A percentile compares a stretch with the other conserved stretches of the same genome.
Conservation (phyloP, 345 rosid species). For the Syzygium oleosum region DNA sequence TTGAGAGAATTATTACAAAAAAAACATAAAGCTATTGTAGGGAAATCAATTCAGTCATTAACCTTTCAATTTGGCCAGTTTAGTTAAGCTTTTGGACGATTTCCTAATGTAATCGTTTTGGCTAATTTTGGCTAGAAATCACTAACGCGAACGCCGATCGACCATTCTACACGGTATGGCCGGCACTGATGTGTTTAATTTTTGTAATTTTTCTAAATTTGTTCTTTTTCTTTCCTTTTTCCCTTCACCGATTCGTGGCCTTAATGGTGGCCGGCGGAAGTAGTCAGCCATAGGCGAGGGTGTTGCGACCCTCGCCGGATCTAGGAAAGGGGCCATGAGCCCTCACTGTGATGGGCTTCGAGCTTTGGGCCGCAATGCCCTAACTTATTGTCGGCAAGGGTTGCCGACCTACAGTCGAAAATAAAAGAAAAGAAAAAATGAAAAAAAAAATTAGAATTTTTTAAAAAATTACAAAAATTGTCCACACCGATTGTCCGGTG, state of each 20-base stretch:
- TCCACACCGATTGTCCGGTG: too few species aligned
- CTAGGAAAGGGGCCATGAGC: not conserved
- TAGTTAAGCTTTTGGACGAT: accelerated
- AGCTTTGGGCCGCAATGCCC: not conserved
- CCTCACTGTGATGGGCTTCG: not conserved
- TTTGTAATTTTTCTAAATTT: not conserved
- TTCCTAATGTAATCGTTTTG: not conserved
- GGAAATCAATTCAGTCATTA: accelerated
- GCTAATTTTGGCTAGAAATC: not conserved
- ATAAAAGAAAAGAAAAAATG: not conserved
- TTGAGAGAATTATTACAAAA: not conserved
- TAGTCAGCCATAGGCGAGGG: not conserved
- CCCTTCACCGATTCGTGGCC: accelerated
- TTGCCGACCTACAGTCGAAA: not conserved
- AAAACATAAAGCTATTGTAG: not conserved
- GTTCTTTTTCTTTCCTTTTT: not conserved
- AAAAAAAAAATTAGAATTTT: not conserved
- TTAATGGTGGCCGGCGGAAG: not conserved
- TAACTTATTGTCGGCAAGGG: not conserved
- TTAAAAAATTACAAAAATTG: too few species aligned
- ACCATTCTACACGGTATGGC: accelerated
- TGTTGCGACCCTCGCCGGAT: accelerated
- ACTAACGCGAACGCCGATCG: accelerated
- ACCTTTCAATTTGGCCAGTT: not conserved
- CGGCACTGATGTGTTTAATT: accelerated